Evolutionary conservation across 139 green algal genomes (phyloP).

Genomic region (Tetraselmis chui): DNA sequence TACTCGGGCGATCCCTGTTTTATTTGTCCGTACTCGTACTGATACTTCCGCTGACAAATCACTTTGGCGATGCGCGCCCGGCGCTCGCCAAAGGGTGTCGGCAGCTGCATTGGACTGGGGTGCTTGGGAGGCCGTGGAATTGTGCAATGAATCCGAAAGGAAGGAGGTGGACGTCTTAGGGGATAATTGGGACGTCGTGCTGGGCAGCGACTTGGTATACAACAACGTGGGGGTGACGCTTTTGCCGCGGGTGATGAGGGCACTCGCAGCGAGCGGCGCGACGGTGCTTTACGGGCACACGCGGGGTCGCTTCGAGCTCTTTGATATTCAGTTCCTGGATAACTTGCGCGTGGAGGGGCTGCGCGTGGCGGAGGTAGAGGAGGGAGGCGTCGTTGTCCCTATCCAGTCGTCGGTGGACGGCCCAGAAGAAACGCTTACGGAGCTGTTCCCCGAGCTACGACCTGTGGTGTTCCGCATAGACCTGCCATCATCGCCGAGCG

Average conservation of each 20-base stretch:
- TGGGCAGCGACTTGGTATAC: conserved; percentile 28
- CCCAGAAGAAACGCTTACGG: not conserved
- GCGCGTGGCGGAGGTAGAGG: not conserved
- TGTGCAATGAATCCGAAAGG: too few species aligned
- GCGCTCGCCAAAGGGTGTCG: too few species aligned
- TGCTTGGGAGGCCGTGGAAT: too few species aligned
- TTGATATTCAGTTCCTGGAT: conserved; percentile 18
- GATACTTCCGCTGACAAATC: too few species aligned
- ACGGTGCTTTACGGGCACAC: conserved; percentile 27
- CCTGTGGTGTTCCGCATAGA: not conserved
- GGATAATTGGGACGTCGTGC: conserved; percentile 28
- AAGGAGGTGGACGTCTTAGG: too few species aligned
- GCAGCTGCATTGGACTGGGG: too few species aligned
- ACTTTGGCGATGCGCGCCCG: too few species aligned
- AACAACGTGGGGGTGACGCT: conserved; percentile 8
- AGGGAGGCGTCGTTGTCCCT: not conserved
- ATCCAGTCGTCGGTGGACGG: too few species aligned
- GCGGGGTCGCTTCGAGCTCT: conserved; percentile 23
- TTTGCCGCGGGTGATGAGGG: conserved; percentile 3
- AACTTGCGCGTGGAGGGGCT: not conserved
- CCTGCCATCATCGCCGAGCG: too few species aligned
- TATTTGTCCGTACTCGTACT: too few species aligned
- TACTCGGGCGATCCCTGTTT: too few species aligned
- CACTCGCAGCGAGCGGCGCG: not conserved
- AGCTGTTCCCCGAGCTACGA: not conserved